Evolutionary conservation across 495 filamentous ascomycete species (phyloP), one percentile per base, ranked within the genome.

Genomic region (Aspergillus olivimuriae): DNA sequence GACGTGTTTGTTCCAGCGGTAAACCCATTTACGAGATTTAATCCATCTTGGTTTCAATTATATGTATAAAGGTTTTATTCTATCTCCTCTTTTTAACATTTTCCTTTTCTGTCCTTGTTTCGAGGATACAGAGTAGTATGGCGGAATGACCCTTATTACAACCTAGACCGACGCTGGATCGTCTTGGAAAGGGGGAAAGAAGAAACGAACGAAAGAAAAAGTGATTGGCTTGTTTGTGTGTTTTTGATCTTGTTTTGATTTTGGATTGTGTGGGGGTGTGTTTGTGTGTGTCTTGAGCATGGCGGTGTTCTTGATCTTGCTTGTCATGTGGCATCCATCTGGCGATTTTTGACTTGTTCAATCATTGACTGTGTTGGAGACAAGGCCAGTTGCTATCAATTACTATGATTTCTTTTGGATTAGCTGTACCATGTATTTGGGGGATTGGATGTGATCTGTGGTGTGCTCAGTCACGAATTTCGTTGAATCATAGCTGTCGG

Each of bases 91-190:
- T 51, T 46, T 50, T 41, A n/a, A n/a, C n/a, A 47, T 37, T 18
- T 32, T 21, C 33, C 22, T 28, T 22, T 31, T 34, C 39, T 33
- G 21, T 28, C 24, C 24, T 28, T 28, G 16, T 36, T 41, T 39
- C 34, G 31, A 31, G 20, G 21, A 35, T 46, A 60, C 50, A 58
- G 54, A 61, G 55, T 57, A 61, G 56, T 60, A 54, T 65, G 55
- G 54, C 57, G 56, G 51, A 60, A 57, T 52, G 55, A 58, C 54
- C 38, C 51, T 52, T 55, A 53, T 55, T 45, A 48, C 39, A 46
- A 51, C 51, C 57, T 57, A 54, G 52, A 58, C 59, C 58, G 64
- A 69, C 69, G 69, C 69, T 73, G 69, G 69, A 67, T 66, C 67
- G 69, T 64, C 62, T 64, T 50, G 51, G 53, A 57, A 49, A 50